Base-by-base conservation (phyloP, 495 filamentous ascomycete species). In the Sphaerosporella brunnea region DNA sequence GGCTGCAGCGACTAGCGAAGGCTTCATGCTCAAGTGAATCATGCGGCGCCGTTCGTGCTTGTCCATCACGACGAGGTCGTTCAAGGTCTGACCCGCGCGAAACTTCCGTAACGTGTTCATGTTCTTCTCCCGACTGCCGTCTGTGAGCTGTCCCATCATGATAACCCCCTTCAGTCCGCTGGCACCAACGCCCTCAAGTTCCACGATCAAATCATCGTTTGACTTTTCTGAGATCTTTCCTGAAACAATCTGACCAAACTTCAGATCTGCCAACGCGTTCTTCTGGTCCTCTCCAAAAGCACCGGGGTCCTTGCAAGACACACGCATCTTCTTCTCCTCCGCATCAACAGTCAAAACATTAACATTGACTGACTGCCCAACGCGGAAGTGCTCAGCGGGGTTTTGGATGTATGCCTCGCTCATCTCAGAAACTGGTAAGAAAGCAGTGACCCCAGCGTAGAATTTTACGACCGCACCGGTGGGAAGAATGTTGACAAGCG, bases 361-460 rank as follows among this genome's bases (percentile, higher is more conserved):
- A 25, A 94, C 80, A 63, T 73, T 93, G 51, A 97, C 79, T 15
- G 90, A 85, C 60, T 97, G 90, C 1, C 92, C 90, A 5, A 74
- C 65, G 25, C 79, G 74, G 65, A 97, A 97, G 60, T 97, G 87
- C 55, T 90, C 74, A 36, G 71, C 74, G 4, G 87, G 84, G 57
- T 94, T 81, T 55, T 80, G 73, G 53, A 97, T 94, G 62, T 78
- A 95, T 11, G 86, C 82, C 59, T 95, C 92, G 61, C 87, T 94
- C 92, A 97, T 96, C 60, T 97, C 88, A 2, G 82, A 80, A 2
- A 92, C 76, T 1, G 90, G 88, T 47, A 97, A 71, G 64, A 88
- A 96, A 9, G 77, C 92, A 39, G 74, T 73, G 32, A 95, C 65
- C 7, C 68, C 63, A 19, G 85, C 84, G 57, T 87, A 96, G 67